A percentile compares a stretch with the other conserved stretches of the same genome.
These are phyloP conservation scores for Cordyceps javanica DNA, from an alignment of 2,329 filamentous ascomycete species.

Conservation along the genomic window DNA sequence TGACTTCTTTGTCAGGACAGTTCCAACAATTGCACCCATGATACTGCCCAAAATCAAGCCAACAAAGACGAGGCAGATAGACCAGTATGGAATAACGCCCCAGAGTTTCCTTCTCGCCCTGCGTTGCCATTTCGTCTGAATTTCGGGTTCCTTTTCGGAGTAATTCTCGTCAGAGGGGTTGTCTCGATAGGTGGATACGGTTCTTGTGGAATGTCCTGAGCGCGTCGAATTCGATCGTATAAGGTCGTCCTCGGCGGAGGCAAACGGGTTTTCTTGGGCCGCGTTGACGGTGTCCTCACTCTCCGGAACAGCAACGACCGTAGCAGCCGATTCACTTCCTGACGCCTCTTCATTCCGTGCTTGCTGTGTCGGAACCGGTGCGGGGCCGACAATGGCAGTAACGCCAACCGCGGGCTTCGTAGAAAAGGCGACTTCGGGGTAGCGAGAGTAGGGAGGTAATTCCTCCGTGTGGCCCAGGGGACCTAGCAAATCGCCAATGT, in stretches of 20 bases:
- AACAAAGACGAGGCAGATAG: constrained; percentile 43
- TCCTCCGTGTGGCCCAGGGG: constrained; percentile 87
- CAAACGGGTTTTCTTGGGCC: constrained; percentile 56
- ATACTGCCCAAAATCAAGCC: constrained; percentile 48
- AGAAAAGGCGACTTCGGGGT: constrained; percentile 66
- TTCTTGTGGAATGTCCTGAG: constrained; percentile 26
- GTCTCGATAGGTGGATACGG: constrained; percentile 47
- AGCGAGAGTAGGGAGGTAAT: constrained; percentile 84
- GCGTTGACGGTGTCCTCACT: constrained; percentile 57
- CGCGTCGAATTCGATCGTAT: constrained; percentile 41
- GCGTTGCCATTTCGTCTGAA: constrained; percentile 44
- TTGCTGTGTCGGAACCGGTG: constrained; percentile 13
- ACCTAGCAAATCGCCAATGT: constrained; percentile 79
- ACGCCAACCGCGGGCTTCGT: constrained; percentile 41
- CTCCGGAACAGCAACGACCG: constrained; percentile 38
- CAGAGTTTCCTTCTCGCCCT: constrained; percentile 50
- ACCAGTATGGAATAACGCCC: constrained; percentile 57
- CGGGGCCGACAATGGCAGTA: constrained; percentile 9
- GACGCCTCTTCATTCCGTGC: not conserved
- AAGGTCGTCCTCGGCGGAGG: constrained; percentile 49
- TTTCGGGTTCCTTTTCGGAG: constrained; percentile 39
- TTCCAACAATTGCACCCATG: constrained; percentile 51
- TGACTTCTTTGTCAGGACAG: constrained; percentile 27
- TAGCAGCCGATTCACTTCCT: not conserved
- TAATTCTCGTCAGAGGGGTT: constrained; percentile 41